Conservation (phyloP, 2,329 filamentous ascomycete species). For the Zopfia rhizophila region DNA sequence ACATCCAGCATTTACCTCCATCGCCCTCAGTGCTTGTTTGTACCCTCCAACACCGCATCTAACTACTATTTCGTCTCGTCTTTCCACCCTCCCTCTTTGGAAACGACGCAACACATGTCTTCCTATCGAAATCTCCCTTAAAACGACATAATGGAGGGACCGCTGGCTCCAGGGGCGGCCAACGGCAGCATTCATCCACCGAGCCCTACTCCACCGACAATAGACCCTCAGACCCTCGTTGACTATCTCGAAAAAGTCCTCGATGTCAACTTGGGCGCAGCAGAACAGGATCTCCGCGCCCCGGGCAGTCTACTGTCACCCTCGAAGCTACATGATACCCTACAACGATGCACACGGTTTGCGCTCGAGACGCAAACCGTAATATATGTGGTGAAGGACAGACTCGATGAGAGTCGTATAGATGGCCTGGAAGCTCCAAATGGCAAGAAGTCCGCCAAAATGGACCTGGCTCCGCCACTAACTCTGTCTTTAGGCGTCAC, state of each 20-base stretch:
- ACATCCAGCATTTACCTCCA: conserved; percentile 33
- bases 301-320: conserved; percentile 85
- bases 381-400: conserved; percentile 90
- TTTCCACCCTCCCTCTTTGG: conserved; percentile 12
- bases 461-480: conserved; percentile 25
- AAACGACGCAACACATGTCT: conserved; percentile 47
- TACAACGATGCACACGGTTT: conserved; percentile 88
- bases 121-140: conserved; percentile 32
- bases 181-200: conserved; percentile 51
- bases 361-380: conserved; percentile 87
- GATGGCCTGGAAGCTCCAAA: conserved; percentile 45
- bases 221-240: conserved; percentile 60
- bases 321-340: conserved; percentile 77
- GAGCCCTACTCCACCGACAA: conserved; percentile 50
- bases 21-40: conserved; percentile 25
- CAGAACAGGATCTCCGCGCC: conserved; percentile 80
- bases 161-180: conserved; percentile 51
- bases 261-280: conserved; percentile 60
- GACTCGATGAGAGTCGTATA: conserved; percentile 59
- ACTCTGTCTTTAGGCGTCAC: conserved; percentile 56
- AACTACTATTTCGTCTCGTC: conserved; percentile 12
- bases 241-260: conserved; percentile 61
- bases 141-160: conserved; percentile 53
- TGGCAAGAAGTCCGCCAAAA: conserved; percentile 33
- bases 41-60: conserved; percentile 7